Evolutionary conservation across 805 yeast species (phyloP).

Genomic region (Pichia heedii): DNA sequence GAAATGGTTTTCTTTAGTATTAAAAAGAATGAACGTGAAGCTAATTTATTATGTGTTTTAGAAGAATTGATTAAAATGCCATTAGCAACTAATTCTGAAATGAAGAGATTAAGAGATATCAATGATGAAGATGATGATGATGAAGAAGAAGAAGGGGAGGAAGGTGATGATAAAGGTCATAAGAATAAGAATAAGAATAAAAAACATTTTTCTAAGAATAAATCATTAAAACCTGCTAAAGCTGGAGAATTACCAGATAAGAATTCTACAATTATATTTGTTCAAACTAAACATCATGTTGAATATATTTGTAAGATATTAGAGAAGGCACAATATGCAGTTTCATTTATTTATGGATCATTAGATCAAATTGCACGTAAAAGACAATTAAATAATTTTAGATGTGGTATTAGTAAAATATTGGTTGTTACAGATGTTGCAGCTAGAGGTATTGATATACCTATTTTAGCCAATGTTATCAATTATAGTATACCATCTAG

Average conservation of each 20-base stretch:
- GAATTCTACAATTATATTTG: slow-evolving; percentile 84
- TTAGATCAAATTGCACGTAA: slow-evolving; percentile 92
- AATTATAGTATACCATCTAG: slow-evolving; percentile 87
- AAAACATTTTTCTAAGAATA: slow-evolving; percentile 29
- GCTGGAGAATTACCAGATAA: slow-evolving; percentile 82
- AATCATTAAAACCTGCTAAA: slow-evolving; percentile 48
- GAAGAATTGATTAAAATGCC: slow-evolving; percentile 85
- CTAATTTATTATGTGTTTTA: slow-evolving; percentile 64
- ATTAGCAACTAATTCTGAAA: slow-evolving; percentile 61
- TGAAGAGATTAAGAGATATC: slow-evolving; percentile 40
- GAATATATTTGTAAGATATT: slow-evolving; percentile 74
- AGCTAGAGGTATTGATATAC: slow-evolving; percentile 98
- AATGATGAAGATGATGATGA: slow-evolving; percentile 42
- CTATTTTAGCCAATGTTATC: slow-evolving; percentile 88
- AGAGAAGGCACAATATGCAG: slow-evolving; percentile 69
- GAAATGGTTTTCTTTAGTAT: slow-evolving; percentile 83
- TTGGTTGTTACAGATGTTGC: slow-evolving; percentile 97
- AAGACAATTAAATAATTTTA: slow-evolving; percentile 75
- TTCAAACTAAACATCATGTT: slow-evolving; percentile 96
- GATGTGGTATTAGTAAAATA: slow-evolving; percentile 75
- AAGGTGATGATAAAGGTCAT: slow-evolving; percentile 22
- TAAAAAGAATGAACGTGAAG: slow-evolving; percentile 83
- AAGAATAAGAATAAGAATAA: slow-evolving; percentile 22
- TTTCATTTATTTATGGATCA: slow-evolving; percentile 88
- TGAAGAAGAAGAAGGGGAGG: slow-evolving; percentile 43